Evolutionary conservation across 2,329 filamentous ascomycete genomes (phyloP).

Genomic region (Alternaria arborescens): DNA sequence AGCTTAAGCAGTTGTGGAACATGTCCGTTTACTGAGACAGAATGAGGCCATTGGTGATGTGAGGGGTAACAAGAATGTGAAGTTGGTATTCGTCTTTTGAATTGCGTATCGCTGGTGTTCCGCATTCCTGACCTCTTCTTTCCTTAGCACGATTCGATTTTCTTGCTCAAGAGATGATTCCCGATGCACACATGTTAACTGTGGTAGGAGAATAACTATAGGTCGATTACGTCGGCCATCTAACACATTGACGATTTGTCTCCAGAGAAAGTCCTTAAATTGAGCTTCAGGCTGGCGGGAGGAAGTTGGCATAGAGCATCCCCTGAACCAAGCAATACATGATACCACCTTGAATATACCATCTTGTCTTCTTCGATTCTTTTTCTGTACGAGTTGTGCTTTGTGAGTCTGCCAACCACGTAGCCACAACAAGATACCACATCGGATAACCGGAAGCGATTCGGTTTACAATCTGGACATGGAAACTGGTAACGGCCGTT

Average conservation of each 20-base stretch:
- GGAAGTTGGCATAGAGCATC: slow-evolving; percentile 84
- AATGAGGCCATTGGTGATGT: neutral
- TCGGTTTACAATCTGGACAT: slow-evolving; percentile 92
- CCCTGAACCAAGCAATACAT: slow-evolving; percentile 86
- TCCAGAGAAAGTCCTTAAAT: neutral
- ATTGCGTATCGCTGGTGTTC: neutral
- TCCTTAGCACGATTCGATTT: neutral
- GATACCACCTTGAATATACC: slow-evolving; percentile 64
- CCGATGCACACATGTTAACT: neutral
- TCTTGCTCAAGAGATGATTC: neutral
- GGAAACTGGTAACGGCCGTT: slow-evolving; percentile 80
- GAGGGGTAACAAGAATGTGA: neutral
- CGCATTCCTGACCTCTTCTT: neutral
- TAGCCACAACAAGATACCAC: slow-evolving; percentile 85
- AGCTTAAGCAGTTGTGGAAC: slow-evolving; percentile 5
- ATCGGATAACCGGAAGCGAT: slow-evolving; percentile 87
- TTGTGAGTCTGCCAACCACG: slow-evolving; percentile 26
- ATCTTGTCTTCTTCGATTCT: slow-evolving; percentile 15
- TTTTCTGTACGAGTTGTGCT: neutral
- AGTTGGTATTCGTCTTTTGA: neutral
- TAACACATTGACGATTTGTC: neutral
- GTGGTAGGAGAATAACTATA: neutral
- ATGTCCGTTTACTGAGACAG: neutral
- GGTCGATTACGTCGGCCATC: neutral
- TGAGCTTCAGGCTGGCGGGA: slow-evolving; percentile 79